Percentiles rank a stretch among this genome's conserved stretches.
These are phyloP conservation scores for Paramyrothecium sp. DNA, from an alignment of 2,329 filamentous ascomycete genomes.

Conservation along the genomic window DNA sequence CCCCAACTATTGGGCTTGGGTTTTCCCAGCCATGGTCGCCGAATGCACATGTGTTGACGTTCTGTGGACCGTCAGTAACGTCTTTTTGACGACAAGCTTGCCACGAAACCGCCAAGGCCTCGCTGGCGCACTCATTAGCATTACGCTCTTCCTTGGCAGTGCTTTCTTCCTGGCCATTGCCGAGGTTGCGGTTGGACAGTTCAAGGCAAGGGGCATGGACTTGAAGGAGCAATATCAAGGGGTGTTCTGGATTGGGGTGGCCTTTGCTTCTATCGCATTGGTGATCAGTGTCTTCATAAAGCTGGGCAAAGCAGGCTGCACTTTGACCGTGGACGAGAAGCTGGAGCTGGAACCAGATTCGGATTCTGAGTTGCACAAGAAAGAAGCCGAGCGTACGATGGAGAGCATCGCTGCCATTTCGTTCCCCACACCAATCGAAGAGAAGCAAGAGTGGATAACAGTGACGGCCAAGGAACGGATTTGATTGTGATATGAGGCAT, in stretches of 20 bases:
- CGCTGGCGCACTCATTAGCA: slow-evolving; percentile 64
- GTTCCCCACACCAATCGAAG: background rate
- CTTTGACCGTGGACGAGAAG: slow-evolving; percentile 16
- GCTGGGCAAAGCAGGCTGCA: slow-evolving; percentile 18
- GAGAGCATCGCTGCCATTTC: background rate
- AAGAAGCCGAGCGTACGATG: background rate
- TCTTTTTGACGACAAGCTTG: slow-evolving; percentile 65
- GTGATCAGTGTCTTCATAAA: slow-evolving; percentile 30
- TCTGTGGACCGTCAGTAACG: slow-evolving; percentile 63
- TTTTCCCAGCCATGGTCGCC: slow-evolving; percentile 60
- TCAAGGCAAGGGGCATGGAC: slow-evolving; percentile 38
- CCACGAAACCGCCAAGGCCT: slow-evolving; percentile 59
- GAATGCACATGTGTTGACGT: slow-evolving; percentile 65
- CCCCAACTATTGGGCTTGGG: slow-evolving; percentile 61
- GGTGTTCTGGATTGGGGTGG: slow-evolving; percentile 61
- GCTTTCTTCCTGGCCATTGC: slow-evolving; percentile 63
- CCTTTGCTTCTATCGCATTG: slow-evolving; percentile 45
- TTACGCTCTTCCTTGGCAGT: slow-evolving; percentile 60
- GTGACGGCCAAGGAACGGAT: background rate
- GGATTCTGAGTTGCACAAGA: background rate
- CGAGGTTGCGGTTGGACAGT: slow-evolving; percentile 50
- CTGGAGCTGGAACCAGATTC: slow-evolving; percentile 7
- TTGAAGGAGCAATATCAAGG: slow-evolving; percentile 53
- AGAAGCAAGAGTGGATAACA: background rate
- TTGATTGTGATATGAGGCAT: too few species aligned